A percentile compares a stretch with the other conserved stretches of the same genome.
These are phyloP conservation scores for Berberis vulgaris DNA, from an alignment of 164 flowering plant species.

Conservation along the genomic window DNA sequence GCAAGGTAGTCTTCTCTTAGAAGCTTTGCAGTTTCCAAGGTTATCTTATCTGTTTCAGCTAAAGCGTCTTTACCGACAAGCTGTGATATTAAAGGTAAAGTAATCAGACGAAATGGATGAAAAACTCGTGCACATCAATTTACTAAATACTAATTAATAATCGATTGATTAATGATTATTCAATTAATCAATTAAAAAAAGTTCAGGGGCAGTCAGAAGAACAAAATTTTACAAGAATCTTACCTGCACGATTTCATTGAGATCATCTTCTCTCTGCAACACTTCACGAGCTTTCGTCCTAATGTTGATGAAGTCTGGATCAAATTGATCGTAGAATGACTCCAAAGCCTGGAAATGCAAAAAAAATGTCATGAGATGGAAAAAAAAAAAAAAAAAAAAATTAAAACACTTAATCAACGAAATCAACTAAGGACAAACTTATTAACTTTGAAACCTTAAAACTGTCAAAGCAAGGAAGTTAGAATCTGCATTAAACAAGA, in stretches of 20 bases:
- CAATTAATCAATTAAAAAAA: too few species aligned
- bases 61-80: constrained; percentile 99
- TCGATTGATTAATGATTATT: too few species aligned
- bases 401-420: too few species aligned
- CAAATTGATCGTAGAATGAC: constrained; percentile 86
- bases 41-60: constrained; percentile 95
- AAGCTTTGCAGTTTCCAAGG: constrained; percentile 93
- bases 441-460: background rate
- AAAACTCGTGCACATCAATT: too few species aligned
- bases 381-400: too few species aligned
- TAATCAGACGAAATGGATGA: too few species aligned
- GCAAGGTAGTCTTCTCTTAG: constrained; percentile 99
- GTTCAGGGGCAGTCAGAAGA: too few species aligned
- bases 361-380: constrained; percentile 3
- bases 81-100: constrained; percentile 31
- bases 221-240: background rate
- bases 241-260: constrained; percentile 99
- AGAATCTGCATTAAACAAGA: background rate
- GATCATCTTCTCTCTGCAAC: constrained; percentile 93
- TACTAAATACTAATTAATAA: too few species aligned
- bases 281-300: constrained; percentile 99
- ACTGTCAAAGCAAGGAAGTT: background rate
- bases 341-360: constrained; percentile 72
- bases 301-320: constrained; percentile 83
- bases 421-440: too few species aligned